Conservation (phyloP, 345 rosid genomes). For the Lepidium didymum region DNA sequence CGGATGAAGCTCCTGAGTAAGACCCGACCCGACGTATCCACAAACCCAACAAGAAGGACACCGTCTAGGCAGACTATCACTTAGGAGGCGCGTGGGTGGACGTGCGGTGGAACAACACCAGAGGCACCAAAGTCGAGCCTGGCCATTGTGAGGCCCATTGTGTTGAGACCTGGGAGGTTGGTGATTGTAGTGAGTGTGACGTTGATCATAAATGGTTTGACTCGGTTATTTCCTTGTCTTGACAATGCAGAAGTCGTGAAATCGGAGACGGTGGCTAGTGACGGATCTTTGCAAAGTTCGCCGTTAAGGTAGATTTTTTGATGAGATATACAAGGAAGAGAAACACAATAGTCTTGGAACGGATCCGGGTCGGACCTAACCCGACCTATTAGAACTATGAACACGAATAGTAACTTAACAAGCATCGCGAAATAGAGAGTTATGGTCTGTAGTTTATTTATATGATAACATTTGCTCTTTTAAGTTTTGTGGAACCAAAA, state of each 20-base stretch:
- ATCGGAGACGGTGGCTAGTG: slow-evolving; percentile 26
- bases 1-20: slow-evolving; percentile 42
- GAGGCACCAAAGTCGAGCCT: slow-evolving; percentile 37
- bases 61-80: slow-evolving; percentile 60
- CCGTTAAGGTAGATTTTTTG: slow-evolving; percentile 39
- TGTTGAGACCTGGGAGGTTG: slow-evolving; percentile 65
- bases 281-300: slow-evolving; percentile 50
- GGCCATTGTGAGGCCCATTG: slow-evolving; percentile 70
- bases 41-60: slow-evolving; percentile 48
- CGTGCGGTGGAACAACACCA: slow-evolving; percentile 52
- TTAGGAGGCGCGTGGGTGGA: slow-evolving; percentile 75
- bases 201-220: slow-evolving; percentile 44
- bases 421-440: background rate
- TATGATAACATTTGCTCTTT: background rate
- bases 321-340: slow-evolving; percentile 29
- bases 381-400: slow-evolving; percentile 32
- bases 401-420: background rate
- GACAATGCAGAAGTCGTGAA: slow-evolving; percentile 58
- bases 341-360: slow-evolving; percentile 72
- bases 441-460: background rate
- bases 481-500: background rate
- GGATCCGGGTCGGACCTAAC: slow-evolving; percentile 56
- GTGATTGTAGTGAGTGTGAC: slow-evolving; percentile 42
- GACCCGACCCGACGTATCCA: slow-evolving; percentile 45
- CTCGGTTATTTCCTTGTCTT: slow-evolving; percentile 36